Base-by-base conservation (phyloP, 257 asterid species). In the Solanum habrochaites region DNA sequence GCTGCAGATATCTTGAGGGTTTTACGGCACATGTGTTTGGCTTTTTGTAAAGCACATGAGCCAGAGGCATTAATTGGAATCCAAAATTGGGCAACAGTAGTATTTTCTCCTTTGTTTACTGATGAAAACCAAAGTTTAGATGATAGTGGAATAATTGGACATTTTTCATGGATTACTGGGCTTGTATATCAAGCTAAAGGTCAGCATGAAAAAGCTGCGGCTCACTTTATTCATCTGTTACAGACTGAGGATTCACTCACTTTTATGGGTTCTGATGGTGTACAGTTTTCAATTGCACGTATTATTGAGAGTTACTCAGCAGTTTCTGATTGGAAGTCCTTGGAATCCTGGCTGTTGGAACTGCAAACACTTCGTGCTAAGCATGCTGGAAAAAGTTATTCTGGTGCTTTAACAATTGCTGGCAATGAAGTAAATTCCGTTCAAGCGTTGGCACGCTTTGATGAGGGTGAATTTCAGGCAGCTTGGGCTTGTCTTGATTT, bases 121-220 rank as follows among this genome's bases (percentile, higher is more conserved):
- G 94, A 93, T 84, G 98, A 91, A 84, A 93, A 90, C 87, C 94
- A 87, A 90, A 89, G 86, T 85, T 86, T 91, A 86, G 86, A 84
- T 84, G 95, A 91, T 83, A 82, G 86, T 83, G 92, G 87, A 83
- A 88, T 88, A 88, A 90, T 89, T 87, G 94, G 91, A 85, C 92
- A 90, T 83, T 94, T 96, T 92, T 93, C 98, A 81, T 97, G 98
- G 98, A 95, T 97, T 73, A 91, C 94, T 74, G 99, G 99, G 86
- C 98, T 97, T 90, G 98, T 93, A 87, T 92, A 92, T 91, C 98
- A 95, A 91, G 96, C 98, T 67, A 84, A 90, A 89, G 99, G 99
- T 86, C 98, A 95, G 91, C 97, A 96, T 89, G 99, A 97, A 89
- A 97, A 96, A 90, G 99, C 99, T 88, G 98, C 99, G 85, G 98